Evolutionary conservation across 495 filamentous ascomycete species (phyloP), one percentile per base, ranked within the genome.

Genomic region (Paragyromitra xinjiangensis): DNA sequence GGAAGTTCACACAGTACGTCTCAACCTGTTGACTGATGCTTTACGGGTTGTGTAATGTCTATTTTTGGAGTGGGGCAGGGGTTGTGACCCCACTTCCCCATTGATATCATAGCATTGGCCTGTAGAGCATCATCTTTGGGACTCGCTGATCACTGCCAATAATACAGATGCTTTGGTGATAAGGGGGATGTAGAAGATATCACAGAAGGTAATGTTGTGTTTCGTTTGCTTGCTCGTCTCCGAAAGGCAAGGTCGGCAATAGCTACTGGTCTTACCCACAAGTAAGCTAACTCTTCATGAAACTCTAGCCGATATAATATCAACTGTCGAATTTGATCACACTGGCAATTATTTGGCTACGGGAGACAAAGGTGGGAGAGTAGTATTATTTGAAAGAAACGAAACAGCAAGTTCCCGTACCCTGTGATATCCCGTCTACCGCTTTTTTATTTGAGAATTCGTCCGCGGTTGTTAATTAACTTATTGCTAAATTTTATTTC

Each of bases 1-100:
- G 95, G 95, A 98, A 98, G 88, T 99, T 99, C 87, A 99, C 95
- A 85, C 95, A 99, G 95, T 99, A 89, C 89, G 96, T 94, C 62
- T 78, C 71, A 50, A 64, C 79, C 71, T 73, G 29, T 64, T 77
- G 69, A 40, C 67, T 79, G 14, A 64, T 78, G 24, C 19, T 53
- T 62, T 39, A 40, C 64, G 59, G 51, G 42, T 62, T 72, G 14
- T 14, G 69, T 34, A 26, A 34, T 71, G 58, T 48, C 78, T 81
- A 81, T 81, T 75, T 80, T 81, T 81, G 63, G 65, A 39, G 53
- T 40, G 64, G 78, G 63, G 64, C 55, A 80, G 70, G 73, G 74
- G 51, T 65, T 29, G 24, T 65, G 58, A 78, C 77, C 77, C 77
- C 77, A 79, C 77, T 79, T 79, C 75, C 75, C 53, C 61, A 29